phyloP scores from a whole-genome alignment of 768 basidiomycete species.

The Galerina sulciceps region DNA sequence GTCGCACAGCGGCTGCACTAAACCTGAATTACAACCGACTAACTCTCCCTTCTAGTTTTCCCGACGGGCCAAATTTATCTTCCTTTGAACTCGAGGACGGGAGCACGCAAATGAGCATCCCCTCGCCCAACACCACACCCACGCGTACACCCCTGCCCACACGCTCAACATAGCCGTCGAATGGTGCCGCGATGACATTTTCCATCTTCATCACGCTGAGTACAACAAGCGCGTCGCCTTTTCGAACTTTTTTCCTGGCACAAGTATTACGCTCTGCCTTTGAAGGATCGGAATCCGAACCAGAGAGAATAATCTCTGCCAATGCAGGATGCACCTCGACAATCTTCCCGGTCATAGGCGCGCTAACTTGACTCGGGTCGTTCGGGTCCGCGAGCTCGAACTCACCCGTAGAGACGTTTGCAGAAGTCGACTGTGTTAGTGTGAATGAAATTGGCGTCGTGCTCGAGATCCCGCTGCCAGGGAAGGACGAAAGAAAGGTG shows the following conservation, averaged over 20 bases:
- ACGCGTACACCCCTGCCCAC: slow-evolving; percentile 35
- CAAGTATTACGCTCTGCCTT: not conserved
- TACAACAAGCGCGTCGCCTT: slow-evolving; percentile 36
- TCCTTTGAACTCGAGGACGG: not conserved
- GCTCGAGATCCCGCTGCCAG: slow-evolving; percentile 6
- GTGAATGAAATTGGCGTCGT: slow-evolving; percentile 32
- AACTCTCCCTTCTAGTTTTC: not conserved
- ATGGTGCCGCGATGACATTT: slow-evolving; percentile 31
- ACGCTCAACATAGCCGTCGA: slow-evolving; percentile 32
- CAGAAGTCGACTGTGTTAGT: slow-evolving; percentile 35
- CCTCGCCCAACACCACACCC: slow-evolving; percentile 38
- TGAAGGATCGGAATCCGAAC: too few species aligned
- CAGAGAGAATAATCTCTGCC: not conserved
- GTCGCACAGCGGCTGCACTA: too few species aligned
- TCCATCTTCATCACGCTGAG: slow-evolving; percentile 50
- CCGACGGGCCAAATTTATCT: not conserved
- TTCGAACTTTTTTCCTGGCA: slow-evolving; percentile 22
- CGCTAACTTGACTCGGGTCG: slow-evolving; percentile 30
- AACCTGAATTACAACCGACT: too few species aligned
- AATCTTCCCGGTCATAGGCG: slow-evolving; percentile 41
- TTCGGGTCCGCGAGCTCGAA: slow-evolving; percentile 41
- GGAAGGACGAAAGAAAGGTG: slow-evolving; percentile 34
- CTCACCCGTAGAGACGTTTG: slow-evolving; percentile 23
- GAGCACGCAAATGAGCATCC: slow-evolving; percentile 36
- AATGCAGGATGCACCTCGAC: slow-evolving; percentile 38